Percentiles rank a stretch among this genome's conserved stretches.
Evolutionary conservation across 2,329 filamentous ascomycete genomes (phyloP).

Genomic region (Parascedosporium putredinis): DNA sequence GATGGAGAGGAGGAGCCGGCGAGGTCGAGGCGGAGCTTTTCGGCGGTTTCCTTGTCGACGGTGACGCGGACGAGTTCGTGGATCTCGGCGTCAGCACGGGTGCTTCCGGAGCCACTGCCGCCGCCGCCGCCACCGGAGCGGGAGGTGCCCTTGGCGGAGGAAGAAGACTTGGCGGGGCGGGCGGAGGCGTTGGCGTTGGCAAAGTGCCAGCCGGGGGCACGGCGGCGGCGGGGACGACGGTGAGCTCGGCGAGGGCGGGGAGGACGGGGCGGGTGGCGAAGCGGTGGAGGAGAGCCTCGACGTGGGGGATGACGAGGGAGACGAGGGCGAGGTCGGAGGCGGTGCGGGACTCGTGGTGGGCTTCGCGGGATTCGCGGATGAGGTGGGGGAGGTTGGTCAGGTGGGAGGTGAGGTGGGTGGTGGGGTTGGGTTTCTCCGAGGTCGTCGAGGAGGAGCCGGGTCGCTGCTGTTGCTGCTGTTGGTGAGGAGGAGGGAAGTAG

Average conservation of each 20-base stretch:
- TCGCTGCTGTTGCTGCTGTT: slow-evolving; percentile 5
- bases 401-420: slow-evolving; percentile 24
- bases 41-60: not conserved
- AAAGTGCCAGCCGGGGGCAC: slow-evolving; percentile 26
- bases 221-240: slow-evolving; percentile 31
- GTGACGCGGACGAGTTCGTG: slow-evolving; percentile 22
- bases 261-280: slow-evolving; percentile 22
- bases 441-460: slow-evolving; percentile 8
- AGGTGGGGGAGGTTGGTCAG: slow-evolving; percentile 25
- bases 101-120: too few relatives aligned
- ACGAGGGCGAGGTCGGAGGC: slow-evolving; percentile 28
- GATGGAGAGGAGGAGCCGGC: not conserved
- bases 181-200: slow-evolving; percentile 17
- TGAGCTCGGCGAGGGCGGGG: slow-evolving; percentile 29
- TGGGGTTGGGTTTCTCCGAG: slow-evolving; percentile 12
- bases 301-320: slow-evolving; percentile 27
- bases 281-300: slow-evolving; percentile 30
- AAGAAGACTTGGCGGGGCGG: not conserved
- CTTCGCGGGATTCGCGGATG: slow-evolving; percentile 25
- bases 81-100: slow-evolving; percentile 18
- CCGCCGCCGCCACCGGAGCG: too few relatives aligned
- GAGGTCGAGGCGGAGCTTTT: not conserved
- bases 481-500: not conserved
- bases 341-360: slow-evolving; percentile 22
- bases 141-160: too few relatives aligned